Evolutionary conservation across 129 eudicot genomes (phyloP).

Genomic region (Flaveria brownii): DNA sequence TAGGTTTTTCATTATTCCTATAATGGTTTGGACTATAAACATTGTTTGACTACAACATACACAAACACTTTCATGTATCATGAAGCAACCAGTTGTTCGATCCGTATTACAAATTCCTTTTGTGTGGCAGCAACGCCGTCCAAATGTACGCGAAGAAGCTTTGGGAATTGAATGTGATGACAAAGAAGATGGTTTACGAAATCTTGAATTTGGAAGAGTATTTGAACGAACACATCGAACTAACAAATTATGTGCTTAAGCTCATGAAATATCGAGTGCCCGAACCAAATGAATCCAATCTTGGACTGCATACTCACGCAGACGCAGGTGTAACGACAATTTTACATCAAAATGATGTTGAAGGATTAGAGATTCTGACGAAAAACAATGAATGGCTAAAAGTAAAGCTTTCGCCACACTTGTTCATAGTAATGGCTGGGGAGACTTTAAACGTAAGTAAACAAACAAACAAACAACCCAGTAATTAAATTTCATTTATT

Average conservation of each 20-base stretch:
- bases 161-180: constrained; percentile 45
- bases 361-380: constrained; percentile 53
- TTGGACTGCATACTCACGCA: constrained; percentile 57
- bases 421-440: constrained; percentile 61
- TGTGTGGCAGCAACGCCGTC: constrained; percentile 40
- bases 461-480: too few relatives aligned
- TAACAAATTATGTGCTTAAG: constrained; percentile 51
- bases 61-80: too few relatives aligned
- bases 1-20: too few relatives aligned
- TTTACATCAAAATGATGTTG: constrained; percentile 52
- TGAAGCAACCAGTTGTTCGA: too few relatives aligned
- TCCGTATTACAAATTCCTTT: neutral
- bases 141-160: constrained; percentile 45
- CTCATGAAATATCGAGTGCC: constrained; percentile 65
- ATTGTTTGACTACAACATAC: neutral
- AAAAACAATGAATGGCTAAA: constrained; percentile 54
- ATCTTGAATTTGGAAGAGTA: constrained; percentile 48
- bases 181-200: constrained; percentile 59
- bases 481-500: too few relatives aligned
- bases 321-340: constrained; percentile 63
- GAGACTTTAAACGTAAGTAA: constrained; percentile 54
- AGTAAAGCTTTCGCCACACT: constrained; percentile 45
- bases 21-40: neutral
- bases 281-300: constrained; percentile 39
- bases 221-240: constrained; percentile 50